phyloP scores from a whole-genome alignment of 163 green algal species.

The Coccomyxa subellipsoidea region DNA sequence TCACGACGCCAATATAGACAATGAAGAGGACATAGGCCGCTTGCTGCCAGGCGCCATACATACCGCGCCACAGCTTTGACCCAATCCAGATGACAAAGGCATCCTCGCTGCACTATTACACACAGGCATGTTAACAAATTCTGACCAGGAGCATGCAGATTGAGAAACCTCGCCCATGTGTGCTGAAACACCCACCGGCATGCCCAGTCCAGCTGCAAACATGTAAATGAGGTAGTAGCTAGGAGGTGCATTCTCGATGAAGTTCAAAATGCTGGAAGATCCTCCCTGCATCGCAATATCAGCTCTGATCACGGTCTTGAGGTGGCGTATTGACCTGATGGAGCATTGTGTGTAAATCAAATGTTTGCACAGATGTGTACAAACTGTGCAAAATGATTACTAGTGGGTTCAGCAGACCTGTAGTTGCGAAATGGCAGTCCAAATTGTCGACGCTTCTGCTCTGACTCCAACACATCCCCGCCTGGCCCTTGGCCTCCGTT shows the following conservation, averaged over 20 bases:
- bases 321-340: no score
- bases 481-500: background rate
- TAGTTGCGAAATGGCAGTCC: background rate
- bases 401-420: no score
- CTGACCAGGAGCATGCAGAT: background rate
- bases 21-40: slow-evolving; percentile 22
- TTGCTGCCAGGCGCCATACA: slow-evolving; percentile 11
- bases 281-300: slow-evolving; percentile 19
- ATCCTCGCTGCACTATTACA: slow-evolving; percentile 36
- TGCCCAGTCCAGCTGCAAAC: slow-evolving; percentile 34
- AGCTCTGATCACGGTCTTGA: no score
- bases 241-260: slow-evolving; percentile 23
- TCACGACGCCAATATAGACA: slow-evolving; percentile 36
- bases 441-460: background rate
- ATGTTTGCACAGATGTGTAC: no score
- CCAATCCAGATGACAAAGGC: slow-evolving; percentile 39
- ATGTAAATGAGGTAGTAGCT: slow-evolving; percentile 33
- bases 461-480: background rate
- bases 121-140: background rate
- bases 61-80: slow-evolving; percentile 17
- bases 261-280: slow-evolving; percentile 12
- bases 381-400: no score
- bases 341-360: no score
- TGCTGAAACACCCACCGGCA: slow-evolving; percentile 19
- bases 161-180: no score